Evolutionary conservation across 2,329 filamentous ascomycete species (phyloP).

Genomic region (Helotiales sp.): DNA sequence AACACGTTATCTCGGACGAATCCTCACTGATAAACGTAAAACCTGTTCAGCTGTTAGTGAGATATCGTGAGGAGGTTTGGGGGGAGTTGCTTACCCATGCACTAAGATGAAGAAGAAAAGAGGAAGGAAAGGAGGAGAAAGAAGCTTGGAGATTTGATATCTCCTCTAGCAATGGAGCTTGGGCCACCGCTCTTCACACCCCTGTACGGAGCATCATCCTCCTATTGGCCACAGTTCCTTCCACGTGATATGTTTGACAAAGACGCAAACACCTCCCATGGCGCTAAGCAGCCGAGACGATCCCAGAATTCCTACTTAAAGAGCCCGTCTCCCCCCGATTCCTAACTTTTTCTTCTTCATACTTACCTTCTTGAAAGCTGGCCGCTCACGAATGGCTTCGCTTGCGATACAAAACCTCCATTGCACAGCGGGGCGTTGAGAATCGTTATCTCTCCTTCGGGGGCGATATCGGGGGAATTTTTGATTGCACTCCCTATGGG

Average conservation of each 20-base stretch:
- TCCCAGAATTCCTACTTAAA: not conserved
- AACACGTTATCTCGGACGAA: conserved; percentile 80
- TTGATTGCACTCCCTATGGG: not conserved
- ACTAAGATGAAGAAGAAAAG: not conserved
- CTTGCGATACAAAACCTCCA: not conserved
- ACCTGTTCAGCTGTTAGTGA: conserved; percentile 50
- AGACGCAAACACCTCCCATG: too few species aligned
- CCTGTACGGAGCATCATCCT: not conserved
- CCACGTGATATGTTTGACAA: not conserved
- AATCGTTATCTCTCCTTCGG: conserved; percentile 11
- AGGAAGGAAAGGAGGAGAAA: not conserved
- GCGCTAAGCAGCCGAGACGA: too few species aligned
- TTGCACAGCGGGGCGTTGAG: conserved; percentile 4
- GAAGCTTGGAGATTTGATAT: not conserved
- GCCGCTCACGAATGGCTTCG: not conserved
- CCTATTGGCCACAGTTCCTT: too few species aligned
- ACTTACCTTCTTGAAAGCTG: not conserved
- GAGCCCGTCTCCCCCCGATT: not conserved
- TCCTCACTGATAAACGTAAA: conserved; percentile 85
- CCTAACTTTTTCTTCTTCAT: conserved; percentile 6
- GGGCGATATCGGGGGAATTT: conserved; percentile 8
- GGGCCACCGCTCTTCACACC: not conserved
- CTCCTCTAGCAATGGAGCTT: not conserved
- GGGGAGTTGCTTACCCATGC: not conserved
- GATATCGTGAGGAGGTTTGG: not conserved